Evolutionary conservation across 2,329 filamentous ascomycete genomes (phyloP), one percentile per base, ranked within the genome.

Genomic region (Teratosphaeria pseudoeucalypti): DNA sequence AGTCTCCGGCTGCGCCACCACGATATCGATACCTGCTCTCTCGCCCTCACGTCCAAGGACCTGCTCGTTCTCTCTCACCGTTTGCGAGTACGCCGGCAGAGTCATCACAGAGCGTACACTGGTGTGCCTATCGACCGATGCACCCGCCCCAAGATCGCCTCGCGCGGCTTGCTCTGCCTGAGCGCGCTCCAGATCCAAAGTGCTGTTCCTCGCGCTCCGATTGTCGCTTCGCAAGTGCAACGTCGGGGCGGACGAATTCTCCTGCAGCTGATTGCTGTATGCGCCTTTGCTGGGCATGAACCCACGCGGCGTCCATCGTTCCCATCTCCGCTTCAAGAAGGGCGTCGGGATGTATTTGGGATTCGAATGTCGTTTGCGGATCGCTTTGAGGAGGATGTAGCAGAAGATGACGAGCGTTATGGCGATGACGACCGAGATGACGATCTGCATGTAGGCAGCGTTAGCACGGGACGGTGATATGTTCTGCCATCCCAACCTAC

Each of bases 51-150:
- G 83, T 7, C 86, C 94, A 55, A 97, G 80, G 1, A 96, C 85
- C 65, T 86, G 86, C 73, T 99, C 94, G 54, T 84, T 86, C 23
- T 88, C 86, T 56, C 84, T 81, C 0, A 90, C 84, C 32, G 84
- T 84, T 16, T 81, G 82, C 2, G 88, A 86, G 73, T 99, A 99
- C 0, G 89, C 83, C 0, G 94, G 94, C 2, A 99, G 77, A 0
- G 94, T 97, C 82, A 96, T 94, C 59, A 97, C 85, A n/a, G 90
- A 95, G 58, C 92, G 86, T 54, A 97, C 81, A 9, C 90, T 95
- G 1, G 89, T 91, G 67, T 92, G 88, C 34, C 92, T 84, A 70
- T 92, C 89, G 12, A 96, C 84, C 3, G 39, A 56, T 23, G 55
- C 60, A 75, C 77, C 59, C 3, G 34, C 55, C 27, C 64, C 68